A percentile compares a stretch with the other conserved stretches of the same genome.
Evolutionary conservation across 768 basidiomycete genomes (phyloP).

Genomic region (Dioszegia hungarica): DNA sequence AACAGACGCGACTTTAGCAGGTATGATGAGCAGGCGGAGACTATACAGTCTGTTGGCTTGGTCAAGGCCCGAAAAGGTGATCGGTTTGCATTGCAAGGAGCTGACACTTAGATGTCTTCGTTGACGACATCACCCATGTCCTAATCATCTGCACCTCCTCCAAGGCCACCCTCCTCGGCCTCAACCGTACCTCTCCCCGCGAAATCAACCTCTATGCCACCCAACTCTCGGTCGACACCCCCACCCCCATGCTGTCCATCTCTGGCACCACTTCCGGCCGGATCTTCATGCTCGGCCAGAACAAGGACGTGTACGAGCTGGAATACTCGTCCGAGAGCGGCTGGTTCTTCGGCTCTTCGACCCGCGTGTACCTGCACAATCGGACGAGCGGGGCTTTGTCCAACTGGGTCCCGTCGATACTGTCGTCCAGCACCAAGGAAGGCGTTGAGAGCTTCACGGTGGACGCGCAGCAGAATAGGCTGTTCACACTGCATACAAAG

Average conservation of each 20-base stretch:
- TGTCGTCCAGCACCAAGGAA: slow-evolving; percentile 51
- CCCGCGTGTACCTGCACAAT: slow-evolving; percentile 76
- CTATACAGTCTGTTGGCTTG: slow-evolving; percentile 81
- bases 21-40: slow-evolving; percentile 84
- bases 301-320: slow-evolving; percentile 85
- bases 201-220: slow-evolving; percentile 87
- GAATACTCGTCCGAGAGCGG: slow-evolving; percentile 76
- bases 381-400: slow-evolving; percentile 74
- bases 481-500: slow-evolving; percentile 44
- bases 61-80: slow-evolving; percentile 60
- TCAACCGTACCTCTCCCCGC: slow-evolving; percentile 58
- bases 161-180: slow-evolving; percentile 75
- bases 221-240: slow-evolving; percentile 58
- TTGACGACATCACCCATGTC: slow-evolving; percentile 82
- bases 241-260: slow-evolving; percentile 75
- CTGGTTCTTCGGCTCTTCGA: slow-evolving; percentile 67
- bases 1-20: slow-evolving; percentile 79
- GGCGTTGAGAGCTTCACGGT: slow-evolving; percentile 39
- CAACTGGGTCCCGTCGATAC: slow-evolving; percentile 72
- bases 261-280: slow-evolving; percentile 73
- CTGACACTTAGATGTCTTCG: slow-evolving; percentile 73
- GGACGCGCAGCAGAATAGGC: slow-evolving; percentile 38
- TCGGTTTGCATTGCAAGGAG: too few relatives aligned
- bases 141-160: slow-evolving; percentile 86
- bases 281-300: slow-evolving; percentile 80